Evolutionary conservation across 192 early-diverging fungal species (phyloP), one percentile per base, ranked within the genome.

Genomic region (Gigaspora rosea): DNA sequence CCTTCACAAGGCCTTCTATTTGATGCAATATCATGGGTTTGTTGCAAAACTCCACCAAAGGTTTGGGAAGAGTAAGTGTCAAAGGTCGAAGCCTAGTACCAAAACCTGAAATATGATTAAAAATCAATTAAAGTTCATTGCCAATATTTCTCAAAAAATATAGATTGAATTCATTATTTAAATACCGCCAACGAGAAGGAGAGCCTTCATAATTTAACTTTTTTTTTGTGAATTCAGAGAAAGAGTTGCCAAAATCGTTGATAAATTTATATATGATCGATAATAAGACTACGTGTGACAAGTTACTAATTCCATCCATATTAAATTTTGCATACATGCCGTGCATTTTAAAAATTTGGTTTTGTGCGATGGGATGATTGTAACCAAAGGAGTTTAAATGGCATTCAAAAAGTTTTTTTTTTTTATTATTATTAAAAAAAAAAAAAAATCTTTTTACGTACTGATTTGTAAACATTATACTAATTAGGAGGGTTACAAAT

Each of bases 11-110:
- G 7, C 93, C 95, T 82, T 97, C 97, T 78, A 99, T 98, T 86
- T 99, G 98, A 85, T 99, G 98, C 74, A 97, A 88, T 85, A 99
- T 97, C 94, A 99, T 98, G 73, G 95, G 97, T 84, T 90, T 94
- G 90, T 99, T 99, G 50, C 94, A 95, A 86, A 99, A 99, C 86
- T 99, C 97, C n/a, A 99, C 97, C 63, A 99, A 89, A 61, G 98
- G 98, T 87, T 99, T 99, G 73, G 98, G 98, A 57, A 96, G 87
- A 58, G 97, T 92, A 72, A 99, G 88, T 18, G 98, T 99, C 68
- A 99, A 89, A 57, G 98, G 98, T 49, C 98, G 92, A 80, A 99
- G 92, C 82, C 98, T 94, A 63, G 98, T 99, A 79, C 98, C 98
- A 83, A 97, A 99, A 67, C 98, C 95, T 95, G 73, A 32, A 7